Evolutionary conservation across 2,329 filamentous ascomycete species (phyloP), one percentile per base, ranked within the genome.

Genomic region (Pseudopithomyces maydicus): DNA sequence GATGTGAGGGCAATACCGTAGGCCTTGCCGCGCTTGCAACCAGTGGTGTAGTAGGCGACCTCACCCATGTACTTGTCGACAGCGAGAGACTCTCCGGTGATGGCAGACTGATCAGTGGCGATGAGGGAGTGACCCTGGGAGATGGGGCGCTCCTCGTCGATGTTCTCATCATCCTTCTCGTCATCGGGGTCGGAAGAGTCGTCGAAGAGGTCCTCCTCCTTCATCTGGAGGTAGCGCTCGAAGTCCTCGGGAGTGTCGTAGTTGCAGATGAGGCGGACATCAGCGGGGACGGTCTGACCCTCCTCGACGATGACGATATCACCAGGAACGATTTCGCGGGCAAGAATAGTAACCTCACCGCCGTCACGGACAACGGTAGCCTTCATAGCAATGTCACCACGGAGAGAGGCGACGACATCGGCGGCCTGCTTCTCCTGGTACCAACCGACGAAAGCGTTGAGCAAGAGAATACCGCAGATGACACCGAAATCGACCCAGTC

Each of bases 401-500:
- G 91, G 60, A 91, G 80, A 61, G 81, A 85, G 55, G 88, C 88
- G 23, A 90, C 88, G 70, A 91, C 88, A 77, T 91, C 89, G 65
- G 88, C 89, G 68, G 89, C 89, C 78, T 91, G 88, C 81, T 91
- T 91, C 79, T 91, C 89, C 76, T 91, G 89, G 77, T 91, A 91
- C 85, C 88, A 91, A 81, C 89, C 89, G 75, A 91, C 89, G 62
- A 88, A 79, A 64, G 89, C 89, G 80, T 92, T 92, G 61, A 92
- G 86, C 72, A 88, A 68, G 54, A 92, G 80, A 77, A 92, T 91
- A 81, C 84, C 89, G 68, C 88, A 85, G 74, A 91, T 91, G 75
- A 92, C 88, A 84, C 88, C 88, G 66, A 91, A 75, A 84, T 92
- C 89, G 63, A 90, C 84, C 88, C 88, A 91, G 78, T 90, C 88